A percentile compares a stretch with the other conserved stretches of the same genome.
phyloP scores from a whole-genome alignment of 2,329 filamentous ascomycete species.

The Pestalotiopsis sp. region DNA sequence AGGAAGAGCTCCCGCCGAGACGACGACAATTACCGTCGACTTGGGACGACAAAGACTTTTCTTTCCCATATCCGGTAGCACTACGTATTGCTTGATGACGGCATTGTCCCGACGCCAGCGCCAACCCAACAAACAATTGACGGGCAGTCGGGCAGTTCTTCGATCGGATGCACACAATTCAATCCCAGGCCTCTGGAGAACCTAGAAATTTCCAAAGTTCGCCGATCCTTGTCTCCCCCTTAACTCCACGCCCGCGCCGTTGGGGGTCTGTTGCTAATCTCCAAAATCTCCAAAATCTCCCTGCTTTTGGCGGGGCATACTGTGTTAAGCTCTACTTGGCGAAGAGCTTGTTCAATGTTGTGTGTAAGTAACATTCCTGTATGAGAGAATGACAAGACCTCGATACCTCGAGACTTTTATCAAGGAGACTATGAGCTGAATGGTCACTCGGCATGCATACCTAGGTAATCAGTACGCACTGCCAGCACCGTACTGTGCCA shows the following conservation, averaged over 20 bases:
- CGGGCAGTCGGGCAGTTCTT: neutral
- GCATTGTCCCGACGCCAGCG: neutral
- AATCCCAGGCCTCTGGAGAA: neutral
- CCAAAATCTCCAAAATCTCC: neutral
- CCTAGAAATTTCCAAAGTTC: neutral
- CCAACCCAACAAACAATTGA: neutral
- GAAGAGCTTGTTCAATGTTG: neutral
- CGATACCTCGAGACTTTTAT: neutral
- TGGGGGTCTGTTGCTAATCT: neutral
- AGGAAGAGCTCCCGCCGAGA: neutral
- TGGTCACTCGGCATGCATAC: neutral
- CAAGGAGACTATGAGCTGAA: neutral
- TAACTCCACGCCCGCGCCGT: neutral
- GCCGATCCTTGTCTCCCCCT: neutral
- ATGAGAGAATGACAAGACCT: neutral
- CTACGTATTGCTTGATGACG: neutral
- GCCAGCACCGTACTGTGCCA: neutral
- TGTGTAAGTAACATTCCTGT: neutral
- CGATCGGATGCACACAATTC: neutral
- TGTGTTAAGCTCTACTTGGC: neutral
- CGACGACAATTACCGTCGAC: neutral
- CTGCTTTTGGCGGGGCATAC: neutral
- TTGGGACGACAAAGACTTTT: neutral
- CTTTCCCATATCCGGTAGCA: neutral
- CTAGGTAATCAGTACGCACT: no score